Conservation (phyloP, 306 rosid species). For the Carpinus fangiana region DNA sequence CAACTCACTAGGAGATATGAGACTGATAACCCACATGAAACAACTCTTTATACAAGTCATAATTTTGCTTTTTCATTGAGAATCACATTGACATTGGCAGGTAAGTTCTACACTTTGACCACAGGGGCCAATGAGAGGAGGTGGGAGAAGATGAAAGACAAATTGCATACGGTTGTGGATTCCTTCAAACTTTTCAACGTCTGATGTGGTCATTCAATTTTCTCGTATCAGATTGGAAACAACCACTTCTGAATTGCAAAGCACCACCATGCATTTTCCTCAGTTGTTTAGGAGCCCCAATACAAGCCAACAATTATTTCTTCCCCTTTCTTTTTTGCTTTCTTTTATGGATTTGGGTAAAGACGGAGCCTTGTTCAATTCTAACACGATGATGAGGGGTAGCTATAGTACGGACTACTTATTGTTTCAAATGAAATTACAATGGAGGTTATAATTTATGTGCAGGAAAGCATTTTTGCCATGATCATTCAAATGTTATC, state of each 20-base stretch:
- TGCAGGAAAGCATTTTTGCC: conserved; percentile 13
- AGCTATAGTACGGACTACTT: neutral
- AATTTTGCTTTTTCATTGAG: neutral
- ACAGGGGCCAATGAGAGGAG: conserved; percentile 94
- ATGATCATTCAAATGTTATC: neutral
- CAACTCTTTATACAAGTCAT: neutral
- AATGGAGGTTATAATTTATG: conserved; percentile 7
- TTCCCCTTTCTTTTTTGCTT: neutral
- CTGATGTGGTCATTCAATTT: conserved; percentile 23
- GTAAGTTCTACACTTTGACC: conserved; percentile 84
- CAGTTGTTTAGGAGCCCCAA: neutral
- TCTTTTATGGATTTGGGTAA: neutral
- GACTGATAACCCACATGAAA: neutral
- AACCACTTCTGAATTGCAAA: conserved; percentile 29
- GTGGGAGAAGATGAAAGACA: conserved; percentile 96
- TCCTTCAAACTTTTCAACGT: conserved; percentile 73
- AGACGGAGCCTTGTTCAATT: neutral
- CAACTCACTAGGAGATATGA: neutral
- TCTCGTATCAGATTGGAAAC: conserved; percentile 14
- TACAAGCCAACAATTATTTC: neutral
- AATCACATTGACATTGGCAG: conserved; percentile 44
- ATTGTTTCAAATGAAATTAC: neutral
- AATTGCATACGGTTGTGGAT: conserved; percentile 62
- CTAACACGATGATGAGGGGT: neutral
- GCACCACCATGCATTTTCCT: conserved; percentile 27